A percentile compares a stretch with the other conserved stretches of the same genome.
These are phyloP conservation scores for Chloroidium sp. DNA, from an alignment of 163 green algal species.

Conservation along the genomic window DNA sequence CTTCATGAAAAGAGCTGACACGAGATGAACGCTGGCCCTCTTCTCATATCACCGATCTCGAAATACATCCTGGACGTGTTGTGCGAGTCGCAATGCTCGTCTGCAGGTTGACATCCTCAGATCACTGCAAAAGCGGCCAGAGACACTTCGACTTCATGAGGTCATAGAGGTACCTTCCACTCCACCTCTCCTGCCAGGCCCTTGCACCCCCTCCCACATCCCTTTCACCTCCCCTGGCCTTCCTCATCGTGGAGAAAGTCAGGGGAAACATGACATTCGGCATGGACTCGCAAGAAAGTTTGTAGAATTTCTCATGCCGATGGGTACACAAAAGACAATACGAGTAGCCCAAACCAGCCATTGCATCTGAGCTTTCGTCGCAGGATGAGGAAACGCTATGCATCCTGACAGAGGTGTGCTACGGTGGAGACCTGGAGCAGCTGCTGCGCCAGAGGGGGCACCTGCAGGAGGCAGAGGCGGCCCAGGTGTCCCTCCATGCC, in stretches of 20 bases:
- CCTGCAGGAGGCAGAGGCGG: constrained; percentile 26
- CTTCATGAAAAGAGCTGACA: neutral
- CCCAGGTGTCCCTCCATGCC: constrained; percentile 15
- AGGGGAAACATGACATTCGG: constrained; percentile 2
- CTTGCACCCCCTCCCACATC: neutral
- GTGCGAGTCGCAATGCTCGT: neutral
- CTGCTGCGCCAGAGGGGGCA: constrained; percentile 9
- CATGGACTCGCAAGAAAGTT: too few species aligned
- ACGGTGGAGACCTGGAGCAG: constrained; percentile 13
- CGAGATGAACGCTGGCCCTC: too few species aligned
- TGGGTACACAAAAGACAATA: too few species aligned
- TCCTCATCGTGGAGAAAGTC: neutral
- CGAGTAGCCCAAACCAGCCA: too few species aligned
- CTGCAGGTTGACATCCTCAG: constrained; percentile 16
- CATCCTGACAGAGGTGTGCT: constrained; percentile 3
- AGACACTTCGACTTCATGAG: constrained; percentile 11
- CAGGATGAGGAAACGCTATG: neutral
- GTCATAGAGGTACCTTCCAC: constrained; percentile 12
- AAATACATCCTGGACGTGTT: too few species aligned
- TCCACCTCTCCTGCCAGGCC: neutral
- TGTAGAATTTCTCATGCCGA: too few species aligned
- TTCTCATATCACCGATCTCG: too few species aligned
- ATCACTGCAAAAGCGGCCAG: constrained; percentile 6
- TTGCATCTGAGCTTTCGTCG: too few species aligned
- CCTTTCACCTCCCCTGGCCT: neutral